phyloP scores from a whole-genome alignment of 345 rosid species.

The Mangifera indica region DNA sequence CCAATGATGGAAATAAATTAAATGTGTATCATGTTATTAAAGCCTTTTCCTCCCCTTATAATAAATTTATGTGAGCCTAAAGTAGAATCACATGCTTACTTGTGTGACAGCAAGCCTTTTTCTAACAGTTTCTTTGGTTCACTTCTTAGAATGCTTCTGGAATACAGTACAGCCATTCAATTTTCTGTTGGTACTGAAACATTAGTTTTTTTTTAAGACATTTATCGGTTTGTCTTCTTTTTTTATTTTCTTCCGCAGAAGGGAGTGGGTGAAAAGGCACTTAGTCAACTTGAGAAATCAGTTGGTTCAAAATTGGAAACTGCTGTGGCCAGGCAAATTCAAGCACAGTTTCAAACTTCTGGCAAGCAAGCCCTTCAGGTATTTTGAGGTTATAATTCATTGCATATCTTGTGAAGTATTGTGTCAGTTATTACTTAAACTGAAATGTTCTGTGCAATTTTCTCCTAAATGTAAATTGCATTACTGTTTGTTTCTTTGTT shows the following conservation, averaged over 20 bases:
- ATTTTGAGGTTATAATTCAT: slow-evolving; percentile 15
- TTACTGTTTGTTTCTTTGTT: background rate
- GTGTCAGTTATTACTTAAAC: background rate
- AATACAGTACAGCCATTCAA: background rate
- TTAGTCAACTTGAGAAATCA: slow-evolving; percentile 62
- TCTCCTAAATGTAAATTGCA: background rate
- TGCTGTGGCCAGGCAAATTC: slow-evolving; percentile 66
- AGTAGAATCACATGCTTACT: background rate
- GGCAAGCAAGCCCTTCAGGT: slow-evolving; percentile 87
- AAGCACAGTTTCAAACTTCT: slow-evolving; percentile 69
- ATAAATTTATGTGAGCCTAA: background rate
- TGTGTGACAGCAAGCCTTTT: slow-evolving; percentile 2
- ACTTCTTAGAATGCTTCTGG: slow-evolving; percentile 3
- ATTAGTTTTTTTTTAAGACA: background rate
- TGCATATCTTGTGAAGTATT: background rate
- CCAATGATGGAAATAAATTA: background rate
- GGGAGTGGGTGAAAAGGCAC: slow-evolving; percentile 71
- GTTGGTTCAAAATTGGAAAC: slow-evolving; percentile 63
- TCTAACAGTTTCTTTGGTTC: slow-evolving; percentile 1
- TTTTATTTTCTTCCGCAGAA: slow-evolving; percentile 43
- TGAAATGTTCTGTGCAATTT: no score
- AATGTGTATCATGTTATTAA: background rate
- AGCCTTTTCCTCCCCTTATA: background rate
- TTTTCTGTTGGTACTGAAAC: background rate
- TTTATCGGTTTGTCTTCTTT: background rate